phyloP scores from a whole-genome alignment of 768 basidiomycete species.

The Xerocomus potaroensis region DNA sequence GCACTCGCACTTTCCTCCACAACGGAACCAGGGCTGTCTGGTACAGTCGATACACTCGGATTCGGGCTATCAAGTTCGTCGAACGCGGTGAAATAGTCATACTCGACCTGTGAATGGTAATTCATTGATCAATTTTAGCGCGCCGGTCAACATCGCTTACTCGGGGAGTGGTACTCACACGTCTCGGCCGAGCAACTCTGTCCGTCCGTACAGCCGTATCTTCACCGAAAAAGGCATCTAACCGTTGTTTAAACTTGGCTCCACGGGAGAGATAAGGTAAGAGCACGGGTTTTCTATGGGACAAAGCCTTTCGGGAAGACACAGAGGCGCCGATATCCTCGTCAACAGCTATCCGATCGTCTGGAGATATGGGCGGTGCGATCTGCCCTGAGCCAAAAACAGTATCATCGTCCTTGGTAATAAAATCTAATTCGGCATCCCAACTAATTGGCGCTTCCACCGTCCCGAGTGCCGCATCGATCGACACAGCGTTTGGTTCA shows the following conservation, averaged over 20 bases:
- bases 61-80: conserved; percentile 8
- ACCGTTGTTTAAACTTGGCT: conserved; percentile 16
- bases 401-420: background rate
- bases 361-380: background rate
- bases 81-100: conserved; percentile 4
- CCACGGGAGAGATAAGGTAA: conserved; percentile 18
- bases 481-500: conserved; percentile 10
- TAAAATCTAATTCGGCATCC: conserved; percentile 10
- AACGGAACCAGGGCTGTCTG: background rate
- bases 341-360: conserved; percentile 1
- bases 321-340: background rate
- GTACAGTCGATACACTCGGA: conserved; percentile 3
- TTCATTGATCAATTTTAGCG: too few species aligned
- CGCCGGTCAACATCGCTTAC: too few species aligned
- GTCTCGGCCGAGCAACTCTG: conserved; percentile 17
- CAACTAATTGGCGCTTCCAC: conserved; percentile 18
- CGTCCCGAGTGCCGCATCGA: conserved; percentile 26
- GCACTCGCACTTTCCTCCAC: conserved; percentile 1
- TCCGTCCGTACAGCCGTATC: conserved; percentile 20
- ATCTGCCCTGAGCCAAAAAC: background rate
- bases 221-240: conserved; percentile 19
- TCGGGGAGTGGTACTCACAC: conserved; percentile 19
- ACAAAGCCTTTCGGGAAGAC: background rate
- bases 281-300: background rate
- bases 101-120: conserved; percentile 13